Conservation (phyloP, 2,329 filamentous ascomycete species). For the Fusarium ambrosium region DNA sequence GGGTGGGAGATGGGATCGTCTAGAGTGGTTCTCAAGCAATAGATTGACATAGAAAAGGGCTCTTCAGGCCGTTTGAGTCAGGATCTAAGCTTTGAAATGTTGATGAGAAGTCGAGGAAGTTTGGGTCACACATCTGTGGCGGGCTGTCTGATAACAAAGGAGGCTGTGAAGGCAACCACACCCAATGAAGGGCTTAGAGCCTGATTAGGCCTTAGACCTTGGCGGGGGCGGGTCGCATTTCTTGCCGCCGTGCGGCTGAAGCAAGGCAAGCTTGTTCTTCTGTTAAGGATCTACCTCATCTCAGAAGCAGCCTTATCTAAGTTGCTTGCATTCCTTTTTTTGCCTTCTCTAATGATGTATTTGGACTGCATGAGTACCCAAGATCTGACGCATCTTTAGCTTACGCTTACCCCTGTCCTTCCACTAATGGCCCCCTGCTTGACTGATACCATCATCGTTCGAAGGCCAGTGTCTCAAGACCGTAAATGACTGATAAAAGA, state of each 20-base stretch:
- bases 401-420: neutral
- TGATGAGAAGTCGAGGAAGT: neutral
- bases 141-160: no score
- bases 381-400: neutral
- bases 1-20: neutral
- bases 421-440: neutral
- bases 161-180: no score
- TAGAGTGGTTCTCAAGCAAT: neutral
- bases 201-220: no score
- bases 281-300: neutral
- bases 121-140: no score
- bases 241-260: neutral
- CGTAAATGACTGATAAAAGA: neutral
- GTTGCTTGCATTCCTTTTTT: neutral
- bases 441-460: neutral
- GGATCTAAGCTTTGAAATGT: neutral
- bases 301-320: neutral
- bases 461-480: neutral
- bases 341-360: neutral
- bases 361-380: neutral
- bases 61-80: neutral
- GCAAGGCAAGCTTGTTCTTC: neutral
- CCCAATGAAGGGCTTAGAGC: no score
- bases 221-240: neutral
- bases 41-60: neutral